Conservation (phyloP, 495 filamentous ascomycete genomes). For the Cercophora samala region DNA sequence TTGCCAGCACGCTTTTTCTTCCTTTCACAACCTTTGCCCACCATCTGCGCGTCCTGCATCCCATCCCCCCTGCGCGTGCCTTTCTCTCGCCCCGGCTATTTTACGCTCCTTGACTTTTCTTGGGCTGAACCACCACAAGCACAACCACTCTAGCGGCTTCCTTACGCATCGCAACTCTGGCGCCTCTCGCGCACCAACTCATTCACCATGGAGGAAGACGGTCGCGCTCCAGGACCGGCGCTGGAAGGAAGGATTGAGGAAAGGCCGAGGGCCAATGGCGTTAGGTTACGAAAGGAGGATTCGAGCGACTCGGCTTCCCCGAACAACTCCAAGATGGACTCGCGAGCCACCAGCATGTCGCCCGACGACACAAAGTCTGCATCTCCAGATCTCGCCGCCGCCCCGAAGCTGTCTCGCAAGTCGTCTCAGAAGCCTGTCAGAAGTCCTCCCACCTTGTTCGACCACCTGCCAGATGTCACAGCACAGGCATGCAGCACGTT, state of each 20-base stretch:
- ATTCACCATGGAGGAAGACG: constrained; percentile 42
- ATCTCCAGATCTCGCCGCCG: constrained; percentile 44
- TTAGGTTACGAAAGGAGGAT: constrained; percentile 39
- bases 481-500: constrained; percentile 73
- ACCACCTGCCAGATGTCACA: constrained; percentile 69
- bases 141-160: not conserved
- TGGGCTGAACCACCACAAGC: not conserved
- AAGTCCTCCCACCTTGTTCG: constrained; percentile 61
- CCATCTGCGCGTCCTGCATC: not conserved
- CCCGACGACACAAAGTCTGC: constrained; percentile 43
- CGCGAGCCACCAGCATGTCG: constrained; percentile 40
- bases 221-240: constrained; percentile 33
- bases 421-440: constrained; percentile 64
- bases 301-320: constrained; percentile 36
- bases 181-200: constrained; percentile 15
- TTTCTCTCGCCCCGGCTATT: not conserved
- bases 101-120: not conserved
- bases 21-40: not conserved
- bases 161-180: not conserved
- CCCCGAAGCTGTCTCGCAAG: constrained; percentile 71
- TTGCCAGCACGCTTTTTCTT: constrained; percentile 7
- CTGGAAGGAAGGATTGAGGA: constrained; percentile 34
- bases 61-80: not conserved
- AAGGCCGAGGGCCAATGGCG: constrained; percentile 28
- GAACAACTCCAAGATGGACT: constrained; percentile 38